phyloP scores from a whole-genome alignment of 2,329 filamentous ascomycete genomes.

The Coniochaeta prunicola region DNA sequence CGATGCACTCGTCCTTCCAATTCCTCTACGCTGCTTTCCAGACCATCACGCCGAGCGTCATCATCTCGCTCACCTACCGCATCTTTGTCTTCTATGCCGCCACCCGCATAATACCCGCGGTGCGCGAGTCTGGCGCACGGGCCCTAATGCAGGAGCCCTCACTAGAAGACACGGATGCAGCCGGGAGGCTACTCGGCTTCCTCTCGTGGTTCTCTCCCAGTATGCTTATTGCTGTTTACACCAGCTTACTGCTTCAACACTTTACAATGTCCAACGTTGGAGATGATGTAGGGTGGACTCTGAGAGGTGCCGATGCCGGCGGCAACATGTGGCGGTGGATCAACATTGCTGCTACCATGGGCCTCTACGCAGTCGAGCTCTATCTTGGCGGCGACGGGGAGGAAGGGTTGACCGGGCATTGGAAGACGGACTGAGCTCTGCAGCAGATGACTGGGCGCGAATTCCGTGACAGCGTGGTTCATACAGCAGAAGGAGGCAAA shows the following conservation, averaged over 20 bases:
- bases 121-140: conserved; percentile 77
- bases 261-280: conserved; percentile 69
- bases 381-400: conserved; percentile 82
- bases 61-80: conserved; percentile 90
- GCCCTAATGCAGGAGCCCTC: conserved; percentile 79
- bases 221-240: conserved; percentile 93
- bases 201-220: conserved; percentile 92
- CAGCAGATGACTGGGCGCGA: background rate
- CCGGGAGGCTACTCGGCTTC: conserved; percentile 72
- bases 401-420: conserved; percentile 65
- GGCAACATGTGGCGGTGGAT: conserved; percentile 91
- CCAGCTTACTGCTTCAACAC: conserved; percentile 89
- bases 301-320: conserved; percentile 72
- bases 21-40: conserved; percentile 89
- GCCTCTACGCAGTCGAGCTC: conserved; percentile 81
- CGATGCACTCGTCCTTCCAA: conserved; percentile 74
- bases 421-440: conserved; percentile 78
- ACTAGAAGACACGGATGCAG: conserved; percentile 77
- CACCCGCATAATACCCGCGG: conserved; percentile 89
- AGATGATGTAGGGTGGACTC: conserved; percentile 67
- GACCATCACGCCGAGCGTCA: conserved; percentile 90
- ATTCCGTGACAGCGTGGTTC: background rate
- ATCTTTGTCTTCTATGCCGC: conserved; percentile 93
- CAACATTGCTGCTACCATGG: conserved; percentile 84
- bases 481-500: background rate